Conservation (phyloP, 1,284 basidiomycete species). For the Polyporus tsugae region DNA sequence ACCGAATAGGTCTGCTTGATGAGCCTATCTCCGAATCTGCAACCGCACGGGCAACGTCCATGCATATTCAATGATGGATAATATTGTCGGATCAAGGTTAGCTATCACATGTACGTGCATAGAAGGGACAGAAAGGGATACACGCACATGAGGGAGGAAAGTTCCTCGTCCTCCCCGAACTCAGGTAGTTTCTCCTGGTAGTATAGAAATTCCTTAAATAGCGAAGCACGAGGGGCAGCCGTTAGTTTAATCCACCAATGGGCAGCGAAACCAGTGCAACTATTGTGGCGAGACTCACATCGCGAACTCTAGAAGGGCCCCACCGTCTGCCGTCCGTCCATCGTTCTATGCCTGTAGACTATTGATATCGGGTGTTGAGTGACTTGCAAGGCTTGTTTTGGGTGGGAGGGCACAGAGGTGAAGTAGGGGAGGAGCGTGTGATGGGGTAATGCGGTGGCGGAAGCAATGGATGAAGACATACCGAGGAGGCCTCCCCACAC, state of each 20-base stretch:
- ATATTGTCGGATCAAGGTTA: neutral
- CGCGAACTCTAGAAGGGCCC: conserved; percentile 80
- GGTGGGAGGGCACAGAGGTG: conserved; percentile 8
- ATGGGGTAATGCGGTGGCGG: conserved; percentile 3
- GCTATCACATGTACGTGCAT: neutral
- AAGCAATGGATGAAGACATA: conserved; percentile 33
- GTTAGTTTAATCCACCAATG: conserved; percentile 6
- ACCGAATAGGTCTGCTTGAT: conserved; percentile 86
- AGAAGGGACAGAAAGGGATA: neutral
- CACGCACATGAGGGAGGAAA: conserved; percentile 38
- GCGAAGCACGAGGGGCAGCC: conserved; percentile 20
- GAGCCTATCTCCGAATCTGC: conserved; percentile 54
- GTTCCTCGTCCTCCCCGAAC: conserved; percentile 38
- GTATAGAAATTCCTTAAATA: conserved; percentile 47
- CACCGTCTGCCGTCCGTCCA: conserved; percentile 66
- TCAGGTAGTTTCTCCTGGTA: conserved; percentile 51
- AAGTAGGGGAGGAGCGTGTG: neutral
- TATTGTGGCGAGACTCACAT: conserved; percentile 53
- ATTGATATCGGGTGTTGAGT: conserved; percentile 17
- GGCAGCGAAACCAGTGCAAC: conserved; percentile 1
- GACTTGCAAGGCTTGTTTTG: conserved; percentile 27
- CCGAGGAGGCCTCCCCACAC: conserved; percentile 48
- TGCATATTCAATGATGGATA: neutral
- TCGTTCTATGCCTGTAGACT: conserved; percentile 68
- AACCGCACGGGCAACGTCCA: neutral